These are phyloP conservation scores for Sugiyamaella chiloensis DNA, from an alignment of 805 yeast species.

Conservation along the genomic window DNA sequence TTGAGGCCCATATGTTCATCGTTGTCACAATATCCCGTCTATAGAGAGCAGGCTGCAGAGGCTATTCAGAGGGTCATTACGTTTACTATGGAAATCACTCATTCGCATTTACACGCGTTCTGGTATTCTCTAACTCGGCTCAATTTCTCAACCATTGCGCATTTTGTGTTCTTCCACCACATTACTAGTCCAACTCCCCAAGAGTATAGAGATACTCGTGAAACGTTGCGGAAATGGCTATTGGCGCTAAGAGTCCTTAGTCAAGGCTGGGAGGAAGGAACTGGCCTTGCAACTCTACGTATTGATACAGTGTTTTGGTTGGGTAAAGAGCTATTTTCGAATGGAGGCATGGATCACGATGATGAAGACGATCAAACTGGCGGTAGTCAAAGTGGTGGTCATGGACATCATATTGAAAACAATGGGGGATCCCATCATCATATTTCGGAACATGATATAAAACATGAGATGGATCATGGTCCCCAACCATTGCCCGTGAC, in stretches of 20 bases:
- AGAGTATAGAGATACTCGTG: constrained; percentile 28
- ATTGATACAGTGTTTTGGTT: constrained; percentile 34
- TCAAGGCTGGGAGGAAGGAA: constrained; percentile 37
- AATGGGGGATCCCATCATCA: neutral
- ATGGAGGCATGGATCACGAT: neutral
- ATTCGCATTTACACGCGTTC: constrained; percentile 35
- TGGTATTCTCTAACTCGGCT: constrained; percentile 34
- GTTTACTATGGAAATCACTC: constrained; percentile 34
- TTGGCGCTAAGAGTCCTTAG: constrained; percentile 32
- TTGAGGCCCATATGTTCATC: constrained; percentile 27
- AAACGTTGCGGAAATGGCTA: constrained; percentile 32
- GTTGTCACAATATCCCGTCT: constrained; percentile 15
- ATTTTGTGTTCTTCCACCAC: constrained; percentile 33
- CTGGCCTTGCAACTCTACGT: constrained; percentile 34
- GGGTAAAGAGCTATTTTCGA: constrained; percentile 25
- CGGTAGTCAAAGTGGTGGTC: neutral
- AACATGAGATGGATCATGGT: neutral
- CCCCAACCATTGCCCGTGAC: constrained; percentile 10
- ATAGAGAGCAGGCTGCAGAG: constrained; percentile 29
- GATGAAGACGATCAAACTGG: neutral
- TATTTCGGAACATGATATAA: neutral
- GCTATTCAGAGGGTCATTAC: constrained; percentile 30
- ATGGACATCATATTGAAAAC: neutral
- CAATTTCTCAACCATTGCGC: constrained; percentile 32
- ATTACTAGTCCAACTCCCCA: constrained; percentile 29